Percentiles rank a stretch among this genome's conserved stretches.
Conservation (phyloP, 2,329 filamentous ascomycete genomes). For the Lasiodiplodia gonubiensis region DNA sequence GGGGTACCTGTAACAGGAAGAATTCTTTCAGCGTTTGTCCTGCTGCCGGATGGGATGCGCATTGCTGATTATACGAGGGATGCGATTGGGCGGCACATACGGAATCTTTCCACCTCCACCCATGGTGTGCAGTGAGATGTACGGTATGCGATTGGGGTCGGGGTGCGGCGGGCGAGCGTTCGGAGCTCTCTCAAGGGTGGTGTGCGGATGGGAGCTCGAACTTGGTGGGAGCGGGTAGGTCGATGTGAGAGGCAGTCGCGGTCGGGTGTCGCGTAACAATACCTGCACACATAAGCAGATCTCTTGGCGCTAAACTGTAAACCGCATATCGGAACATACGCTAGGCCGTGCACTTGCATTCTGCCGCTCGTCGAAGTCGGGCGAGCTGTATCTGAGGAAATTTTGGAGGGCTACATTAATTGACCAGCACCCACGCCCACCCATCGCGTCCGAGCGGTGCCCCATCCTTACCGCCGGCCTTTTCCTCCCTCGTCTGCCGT, state of each 20-base stretch:
- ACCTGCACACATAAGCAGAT: slow-evolving; percentile 30
- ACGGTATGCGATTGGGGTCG: slow-evolving; percentile 33
- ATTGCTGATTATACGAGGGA: slow-evolving; percentile 32
- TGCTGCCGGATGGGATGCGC: slow-evolving; percentile 20
- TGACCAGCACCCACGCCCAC: slow-evolving; percentile 22
- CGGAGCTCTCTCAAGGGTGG: slow-evolving; percentile 25
- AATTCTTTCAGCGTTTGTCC: slow-evolving; percentile 3
- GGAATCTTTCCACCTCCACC: slow-evolving; percentile 71
- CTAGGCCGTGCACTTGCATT: slow-evolving; percentile 11
- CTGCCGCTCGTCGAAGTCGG: slow-evolving; percentile 24
- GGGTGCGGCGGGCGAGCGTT: slow-evolving; percentile 34
- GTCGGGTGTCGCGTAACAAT: slow-evolving; percentile 16
- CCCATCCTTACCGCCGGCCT: slow-evolving; percentile 12
- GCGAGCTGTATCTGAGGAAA: slow-evolving; percentile 27
- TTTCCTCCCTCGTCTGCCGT: not conserved
- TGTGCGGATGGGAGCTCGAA: slow-evolving; percentile 18
- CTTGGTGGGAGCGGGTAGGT: slow-evolving; percentile 1
- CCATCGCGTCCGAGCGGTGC: slow-evolving; percentile 26
- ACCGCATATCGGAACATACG: not conserved
- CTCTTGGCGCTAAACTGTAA: not conserved
- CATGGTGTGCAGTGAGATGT: slow-evolving; percentile 35
- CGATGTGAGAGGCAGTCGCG: slow-evolving; percentile 23
- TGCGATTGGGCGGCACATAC: slow-evolving; percentile 49
- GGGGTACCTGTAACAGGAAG: slow-evolving; percentile 71
- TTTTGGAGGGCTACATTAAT: slow-evolving; percentile 28